Evolutionary conservation across 768 basidiomycete species (phyloP), one percentile per base, ranked within the genome.

Genomic region (Leccinum subgranulosum): DNA sequence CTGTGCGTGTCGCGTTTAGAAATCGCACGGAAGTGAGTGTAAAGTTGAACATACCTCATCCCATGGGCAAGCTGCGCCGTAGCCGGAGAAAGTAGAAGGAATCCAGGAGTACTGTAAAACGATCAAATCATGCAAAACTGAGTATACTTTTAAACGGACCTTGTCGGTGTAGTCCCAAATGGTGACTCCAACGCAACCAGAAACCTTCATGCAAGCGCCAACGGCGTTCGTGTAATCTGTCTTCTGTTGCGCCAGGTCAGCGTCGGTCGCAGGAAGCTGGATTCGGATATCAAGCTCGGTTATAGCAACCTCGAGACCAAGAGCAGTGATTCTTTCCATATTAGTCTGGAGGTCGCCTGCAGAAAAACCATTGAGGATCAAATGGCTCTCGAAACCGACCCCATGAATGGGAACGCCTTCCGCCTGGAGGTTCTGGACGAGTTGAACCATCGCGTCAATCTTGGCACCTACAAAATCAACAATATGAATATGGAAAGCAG

Each of bases 231-330:
- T 69, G 63, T 85, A 87, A 66, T 87, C 85, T 21, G 58, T 36
- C 64, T 79, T 74, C 64, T 87, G 84, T 64, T 85, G 83, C 34
- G 69, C 74, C 29, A 82, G 74, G 31, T 79, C 70, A 1, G 78
- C 79, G 12, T 68, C 61, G 2, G 82, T 83, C 14, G 73, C 76
- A 12, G 84, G 85, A 14, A 59, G 62, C 8, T 75, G 76, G 76
- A 85, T 84, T 53, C 85, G 77, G 64, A 83, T 83, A 64, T 88
- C 86, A 51, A 88, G 78, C 66, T 87, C 86, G 3, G 86, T 88
- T 61, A 87, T 80, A 11, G 85, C 85, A 23, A 86, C 81, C 61
- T 87, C 86, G 47, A 88, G 73, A 8, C 87, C 85, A 27, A 86
- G 79, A 11, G 78, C 78, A 15, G 81, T 77, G 65, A 87, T 81